These are phyloP conservation scores for Aspergillus thermomutatus DNA, from an alignment of 2,329 filamentous ascomycete species.

Conservation along the genomic window DNA sequence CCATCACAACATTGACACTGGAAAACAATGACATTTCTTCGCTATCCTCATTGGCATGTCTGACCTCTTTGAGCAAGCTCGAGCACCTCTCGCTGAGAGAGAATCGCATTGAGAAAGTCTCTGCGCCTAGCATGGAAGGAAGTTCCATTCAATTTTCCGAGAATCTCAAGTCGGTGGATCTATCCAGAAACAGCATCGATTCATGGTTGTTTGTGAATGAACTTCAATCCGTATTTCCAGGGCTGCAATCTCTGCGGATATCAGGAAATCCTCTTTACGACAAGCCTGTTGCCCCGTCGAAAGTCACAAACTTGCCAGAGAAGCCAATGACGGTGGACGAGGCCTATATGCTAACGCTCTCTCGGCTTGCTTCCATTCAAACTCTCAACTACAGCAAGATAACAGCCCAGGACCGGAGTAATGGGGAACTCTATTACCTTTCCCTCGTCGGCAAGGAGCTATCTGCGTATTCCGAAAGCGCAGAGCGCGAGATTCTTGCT, in stretches of 20 bases:
- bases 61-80: conserved; percentile 53
- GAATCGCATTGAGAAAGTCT: conserved; percentile 61
- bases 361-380: conserved; percentile 65
- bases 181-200: conserved; percentile 68
- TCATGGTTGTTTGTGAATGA: conserved; percentile 72
- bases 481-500: conserved; percentile 53
- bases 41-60: conserved; percentile 39
- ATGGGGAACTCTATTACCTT: conserved; percentile 92
- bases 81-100: conserved; percentile 63
- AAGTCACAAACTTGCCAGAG: conserved; percentile 39
- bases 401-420: conserved; percentile 69
- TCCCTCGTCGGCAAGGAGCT: conserved; percentile 77
- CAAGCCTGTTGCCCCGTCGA: conserved; percentile 32
- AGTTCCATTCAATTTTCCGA: conserved; percentile 50
- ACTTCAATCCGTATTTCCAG: conserved; percentile 66
- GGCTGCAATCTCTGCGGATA: conserved; percentile 70
- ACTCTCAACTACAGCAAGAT: conserved; percentile 61
- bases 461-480: conserved; percentile 34
- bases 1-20: conserved; percentile 46
- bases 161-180: conserved; percentile 62
- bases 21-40: conserved; percentile 46
- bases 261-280: conserved; percentile 83
- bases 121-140: conserved; percentile 31
- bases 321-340: conserved; percentile 61
- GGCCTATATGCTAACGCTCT: conserved; percentile 83